Evolutionary conservation across 495 filamentous ascomycete species (phyloP).

Genomic region (Penicillium goetzii): DNA sequence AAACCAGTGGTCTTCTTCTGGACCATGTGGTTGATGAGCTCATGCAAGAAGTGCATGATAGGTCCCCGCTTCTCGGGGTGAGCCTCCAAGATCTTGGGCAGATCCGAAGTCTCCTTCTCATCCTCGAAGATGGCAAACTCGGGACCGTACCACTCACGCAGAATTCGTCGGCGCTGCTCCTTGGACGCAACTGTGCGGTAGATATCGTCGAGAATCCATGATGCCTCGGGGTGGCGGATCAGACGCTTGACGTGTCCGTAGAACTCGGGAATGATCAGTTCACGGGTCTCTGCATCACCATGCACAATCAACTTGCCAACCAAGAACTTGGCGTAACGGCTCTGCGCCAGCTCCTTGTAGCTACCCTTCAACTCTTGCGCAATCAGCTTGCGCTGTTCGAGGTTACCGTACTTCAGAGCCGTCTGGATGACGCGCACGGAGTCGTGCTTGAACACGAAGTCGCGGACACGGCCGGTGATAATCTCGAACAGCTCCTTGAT

Average conservation of each 20-base stretch:
- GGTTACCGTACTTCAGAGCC: conserved; percentile 90
- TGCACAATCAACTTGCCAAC: conserved; percentile 93
- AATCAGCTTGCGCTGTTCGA: conserved; percentile 81
- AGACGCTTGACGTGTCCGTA: conserved; percentile 88
- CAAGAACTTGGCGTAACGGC: conserved; percentile 94
- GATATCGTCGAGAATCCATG: conserved; percentile 96
- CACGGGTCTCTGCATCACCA: conserved; percentile 79
- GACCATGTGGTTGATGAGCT: conserved; percentile 84
- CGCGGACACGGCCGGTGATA: conserved; percentile 85
- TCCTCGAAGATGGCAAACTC: conserved; percentile 84
- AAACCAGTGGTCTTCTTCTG: conserved; percentile 97
- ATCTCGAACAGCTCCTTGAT: conserved; percentile 88
- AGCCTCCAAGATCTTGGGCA: conserved; percentile 71
- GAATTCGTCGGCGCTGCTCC: conserved; percentile 78
- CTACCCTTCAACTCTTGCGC: conserved; percentile 84
- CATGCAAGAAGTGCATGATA: conserved; percentile 80
- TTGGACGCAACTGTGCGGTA: conserved; percentile 84
- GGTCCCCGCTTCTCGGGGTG: conserved; percentile 82
- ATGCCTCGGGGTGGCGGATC: conserved; percentile 93
- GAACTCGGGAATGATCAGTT: conserved; percentile 90
- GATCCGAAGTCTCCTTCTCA: conserved; percentile 58
- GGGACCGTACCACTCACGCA: conserved; percentile 95
- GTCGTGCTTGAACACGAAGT: conserved; percentile 98
- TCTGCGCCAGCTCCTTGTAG: conserved; percentile 84
- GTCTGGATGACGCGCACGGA: conserved; percentile 94